These are phyloP conservation scores for Desmodesmus armatus DNA, from an alignment of 139 green algal species.

Conservation along the genomic window DNA sequence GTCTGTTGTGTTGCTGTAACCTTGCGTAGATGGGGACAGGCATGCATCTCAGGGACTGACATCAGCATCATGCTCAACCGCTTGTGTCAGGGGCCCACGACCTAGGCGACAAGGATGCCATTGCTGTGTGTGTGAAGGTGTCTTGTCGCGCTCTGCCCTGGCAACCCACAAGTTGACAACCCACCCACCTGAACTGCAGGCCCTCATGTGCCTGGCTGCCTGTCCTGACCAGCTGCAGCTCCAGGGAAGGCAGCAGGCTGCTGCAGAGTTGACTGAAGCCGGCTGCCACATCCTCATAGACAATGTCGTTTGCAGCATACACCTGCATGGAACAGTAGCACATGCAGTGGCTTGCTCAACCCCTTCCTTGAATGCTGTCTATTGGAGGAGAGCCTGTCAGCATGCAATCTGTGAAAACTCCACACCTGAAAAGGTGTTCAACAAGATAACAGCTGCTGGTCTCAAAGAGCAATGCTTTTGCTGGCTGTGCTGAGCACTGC, in stretches of 20 bases:
- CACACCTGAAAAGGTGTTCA: too few relatives aligned
- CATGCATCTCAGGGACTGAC: neutral
- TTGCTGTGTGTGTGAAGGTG: neutral
- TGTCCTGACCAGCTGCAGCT: slow-evolving; percentile 32
- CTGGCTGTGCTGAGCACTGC: too few relatives aligned
- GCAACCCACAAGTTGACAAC: neutral
- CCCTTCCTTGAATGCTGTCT: too few relatives aligned
- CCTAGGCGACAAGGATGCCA: neutral
- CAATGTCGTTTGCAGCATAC: slow-evolving; percentile 39
- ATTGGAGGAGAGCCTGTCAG: too few relatives aligned
- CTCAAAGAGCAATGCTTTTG: too few relatives aligned
- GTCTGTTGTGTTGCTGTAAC: neutral
- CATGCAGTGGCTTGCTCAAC: too few relatives aligned
- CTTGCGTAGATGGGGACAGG: neutral
- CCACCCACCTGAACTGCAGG: slow-evolving; percentile 30
- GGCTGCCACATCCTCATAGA: slow-evolving; percentile 37
- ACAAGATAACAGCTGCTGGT: too few relatives aligned
- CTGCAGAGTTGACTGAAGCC: slow-evolving; percentile 43
- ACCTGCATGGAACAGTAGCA: too few relatives aligned
- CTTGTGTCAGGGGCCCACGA: neutral
- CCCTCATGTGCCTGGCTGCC: slow-evolving; percentile 19
- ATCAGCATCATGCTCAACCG: neutral
- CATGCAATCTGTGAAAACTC: too few relatives aligned
- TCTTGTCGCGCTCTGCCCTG: neutral
- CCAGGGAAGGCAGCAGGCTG: slow-evolving; percentile 50